phyloP scores from a whole-genome alignment of 768 basidiomycete genomes.

The Boletus rubropictus region DNA sequence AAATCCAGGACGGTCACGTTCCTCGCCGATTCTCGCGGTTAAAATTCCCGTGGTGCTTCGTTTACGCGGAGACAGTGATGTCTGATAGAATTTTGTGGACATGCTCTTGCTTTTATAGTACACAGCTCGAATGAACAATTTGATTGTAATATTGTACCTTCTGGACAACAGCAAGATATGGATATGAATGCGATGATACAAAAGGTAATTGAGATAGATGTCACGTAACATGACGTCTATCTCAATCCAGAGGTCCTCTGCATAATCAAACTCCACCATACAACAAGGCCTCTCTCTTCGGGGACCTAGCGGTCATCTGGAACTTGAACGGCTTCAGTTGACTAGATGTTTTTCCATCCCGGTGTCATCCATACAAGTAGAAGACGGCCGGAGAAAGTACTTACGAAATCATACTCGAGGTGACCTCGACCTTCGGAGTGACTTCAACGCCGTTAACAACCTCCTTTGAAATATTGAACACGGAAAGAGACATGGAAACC shows the following conservation, averaged over 20 bases:
- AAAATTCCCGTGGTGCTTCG: too few species aligned
- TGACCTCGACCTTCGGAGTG: constrained; percentile 39
- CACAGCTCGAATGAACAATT: too few species aligned
- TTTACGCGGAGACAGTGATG: too few species aligned
- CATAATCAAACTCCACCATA: not conserved
- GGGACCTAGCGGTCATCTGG: constrained; percentile 47
- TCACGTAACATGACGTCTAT: too few species aligned
- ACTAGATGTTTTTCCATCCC: not conserved
- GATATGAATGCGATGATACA: constrained; percentile 30
- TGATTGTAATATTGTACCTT: constrained; percentile 31
- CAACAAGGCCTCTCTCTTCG: constrained; percentile 29
- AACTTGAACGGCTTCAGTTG: constrained; percentile 56
- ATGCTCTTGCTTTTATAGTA: too few species aligned
- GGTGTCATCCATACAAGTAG: not conserved
- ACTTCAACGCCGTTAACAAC: constrained; percentile 39
- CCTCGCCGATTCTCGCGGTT: too few species aligned
- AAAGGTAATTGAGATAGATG: constrained; percentile 11
- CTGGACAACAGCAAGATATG: constrained; percentile 17
- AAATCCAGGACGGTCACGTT: too few species aligned
- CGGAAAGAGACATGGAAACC: constrained; percentile 37
- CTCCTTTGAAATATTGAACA: constrained; percentile 39
- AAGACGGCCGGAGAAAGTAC: not conserved
- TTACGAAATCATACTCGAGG: constrained; percentile 42
- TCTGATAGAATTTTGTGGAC: too few species aligned
- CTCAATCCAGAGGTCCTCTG: not conserved